Base-by-base conservation (phyloP, 306 rosid genomes). In the Pachyrhizus erosus region DNA sequence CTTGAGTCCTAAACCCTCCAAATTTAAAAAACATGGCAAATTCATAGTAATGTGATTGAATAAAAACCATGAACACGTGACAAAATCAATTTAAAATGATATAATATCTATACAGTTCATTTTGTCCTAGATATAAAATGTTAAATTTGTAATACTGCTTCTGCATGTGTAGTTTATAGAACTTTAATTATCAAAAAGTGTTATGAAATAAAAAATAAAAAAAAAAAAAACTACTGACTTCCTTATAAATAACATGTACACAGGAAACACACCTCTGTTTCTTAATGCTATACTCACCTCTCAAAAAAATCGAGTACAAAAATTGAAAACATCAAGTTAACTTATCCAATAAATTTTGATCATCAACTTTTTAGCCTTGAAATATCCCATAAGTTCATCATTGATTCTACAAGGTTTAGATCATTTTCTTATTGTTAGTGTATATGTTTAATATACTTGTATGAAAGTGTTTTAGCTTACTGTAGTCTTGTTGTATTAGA, bases 311-410 rank as follows among this genome's bases (percentile, higher is more conserved):
- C 3, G 0, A 48, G 23, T 71, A 26, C 43, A 71, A 26, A 23
- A 9, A 42, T 70, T 40, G 40, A 42, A 69, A 69, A 69, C 9
- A 66, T 37, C 70, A 66, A 66, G 9, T 37, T 66, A 67, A 39
- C 29, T 69, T 26, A 69, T 40, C 9, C 20, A 69, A 69, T 20
- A 69, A 69, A 69, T 40, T 69, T 18, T 42, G 12, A 21, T 23
- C n/a, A 21, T 69, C 74, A 42, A 21, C n/a, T 5, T 42, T 69
- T 21, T 2, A 13, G 43, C 33, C 54, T 21, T 5, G 26, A 42
- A 42, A 68, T 10, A 39, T 20, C n/a, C 49, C 31, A 68, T 10
- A 21, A n/a, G n/a, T n/a, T n/a, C n/a, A n/a, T n/a, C n/a, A n/a
- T n/a, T n/a, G n/a, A n/a, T n/a, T n/a, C n/a, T n/a, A n/a, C n/a